phyloP scores from a whole-genome alignment of 441 rosid species.

The Syzygium malaccense region DNA sequence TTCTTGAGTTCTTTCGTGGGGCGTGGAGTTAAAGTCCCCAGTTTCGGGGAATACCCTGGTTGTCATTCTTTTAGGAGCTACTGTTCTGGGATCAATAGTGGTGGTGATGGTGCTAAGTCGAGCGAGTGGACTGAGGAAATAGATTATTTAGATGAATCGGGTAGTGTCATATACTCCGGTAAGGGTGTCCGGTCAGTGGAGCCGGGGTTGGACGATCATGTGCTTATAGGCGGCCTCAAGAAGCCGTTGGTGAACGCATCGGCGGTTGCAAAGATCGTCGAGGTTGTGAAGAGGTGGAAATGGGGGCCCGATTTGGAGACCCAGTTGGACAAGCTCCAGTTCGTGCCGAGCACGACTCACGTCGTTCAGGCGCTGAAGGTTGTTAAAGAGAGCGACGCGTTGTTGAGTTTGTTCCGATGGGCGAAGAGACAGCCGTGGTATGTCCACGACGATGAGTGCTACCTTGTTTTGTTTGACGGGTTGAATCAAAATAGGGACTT shows the following conservation, averaged over 20 bases:
- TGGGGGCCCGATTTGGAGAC: conserved; percentile 97
- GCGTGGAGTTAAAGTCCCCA: conserved; percentile 6
- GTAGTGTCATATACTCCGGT: conserved; percentile 66
- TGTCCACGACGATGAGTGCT: conserved; percentile 51
- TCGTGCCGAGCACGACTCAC: conserved; percentile 78
- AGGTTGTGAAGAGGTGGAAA: conserved; percentile 89
- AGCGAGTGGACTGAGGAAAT: conserved; percentile 76
- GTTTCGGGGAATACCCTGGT: background rate
- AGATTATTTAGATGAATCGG: conserved; percentile 88
- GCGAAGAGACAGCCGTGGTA: conserved; percentile 87
- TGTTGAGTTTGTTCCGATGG: conserved; percentile 80
- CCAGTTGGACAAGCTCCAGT: conserved; percentile 77
- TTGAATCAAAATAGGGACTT: conserved; percentile 62
- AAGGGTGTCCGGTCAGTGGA: conserved; percentile 79
- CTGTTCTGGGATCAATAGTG: conserved; percentile 24
- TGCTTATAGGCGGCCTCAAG: conserved; percentile 74
- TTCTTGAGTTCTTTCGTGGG: conserved; percentile 17
- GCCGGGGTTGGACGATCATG: conserved; percentile 83
- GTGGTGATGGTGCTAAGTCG: conserved; percentile 18
- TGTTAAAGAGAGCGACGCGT: conserved; percentile 50
- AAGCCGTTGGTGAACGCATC: conserved; percentile 72
- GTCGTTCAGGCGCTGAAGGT: conserved; percentile 62
- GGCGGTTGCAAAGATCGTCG: conserved; percentile 84
- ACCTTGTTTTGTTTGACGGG: conserved; percentile 60
- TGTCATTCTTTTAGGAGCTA: conserved; percentile 31